Evolutionary conservation across 192 early-diverging fungal species (phyloP).

Genomic region (Coemansia sp.): DNA sequence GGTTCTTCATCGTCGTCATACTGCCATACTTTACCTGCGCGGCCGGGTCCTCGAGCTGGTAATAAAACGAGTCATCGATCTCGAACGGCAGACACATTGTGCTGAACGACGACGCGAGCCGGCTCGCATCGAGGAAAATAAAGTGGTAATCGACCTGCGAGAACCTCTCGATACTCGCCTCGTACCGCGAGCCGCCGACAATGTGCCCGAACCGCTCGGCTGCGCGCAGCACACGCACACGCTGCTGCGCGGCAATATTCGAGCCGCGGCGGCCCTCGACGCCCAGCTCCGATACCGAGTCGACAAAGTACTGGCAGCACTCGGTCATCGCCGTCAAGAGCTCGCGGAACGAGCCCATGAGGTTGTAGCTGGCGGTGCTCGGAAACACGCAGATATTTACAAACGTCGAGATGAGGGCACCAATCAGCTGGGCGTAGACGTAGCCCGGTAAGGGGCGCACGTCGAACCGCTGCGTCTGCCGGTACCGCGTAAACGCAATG

Average conservation of each 20-base stretch:
- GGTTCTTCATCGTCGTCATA: conserved; percentile 18
- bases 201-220: conserved; percentile 26
- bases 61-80: conserved; percentile 32
- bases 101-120: conserved; percentile 28
- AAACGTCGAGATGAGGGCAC: conserved; percentile 24
- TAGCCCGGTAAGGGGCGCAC: conserved; percentile 30
- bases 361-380: conserved; percentile 32
- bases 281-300: conserved; percentile 10
- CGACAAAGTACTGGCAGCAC: conserved; percentile 36
- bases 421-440: conserved; percentile 35
- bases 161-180: conserved; percentile 38
- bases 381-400: conserved; percentile 46
- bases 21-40: conserved; percentile 20
- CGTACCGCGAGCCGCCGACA: conserved; percentile 42
- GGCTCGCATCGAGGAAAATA: conserved; percentile 21
- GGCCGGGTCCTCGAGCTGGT: conserved; percentile 17
- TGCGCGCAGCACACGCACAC: not conserved
- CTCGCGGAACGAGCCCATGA: conserved; percentile 15
- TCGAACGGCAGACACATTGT: conserved; percentile 48
- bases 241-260: conserved; percentile 2
- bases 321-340: conserved; percentile 20
- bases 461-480: not conserved
- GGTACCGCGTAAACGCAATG: conserved; percentile 22
- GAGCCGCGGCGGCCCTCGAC: conserved; percentile 3
- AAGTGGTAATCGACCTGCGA: conserved; percentile 41